phyloP scores from a whole-genome alignment of 257 asterid genomes.

The Buddleja alternifolia region DNA sequence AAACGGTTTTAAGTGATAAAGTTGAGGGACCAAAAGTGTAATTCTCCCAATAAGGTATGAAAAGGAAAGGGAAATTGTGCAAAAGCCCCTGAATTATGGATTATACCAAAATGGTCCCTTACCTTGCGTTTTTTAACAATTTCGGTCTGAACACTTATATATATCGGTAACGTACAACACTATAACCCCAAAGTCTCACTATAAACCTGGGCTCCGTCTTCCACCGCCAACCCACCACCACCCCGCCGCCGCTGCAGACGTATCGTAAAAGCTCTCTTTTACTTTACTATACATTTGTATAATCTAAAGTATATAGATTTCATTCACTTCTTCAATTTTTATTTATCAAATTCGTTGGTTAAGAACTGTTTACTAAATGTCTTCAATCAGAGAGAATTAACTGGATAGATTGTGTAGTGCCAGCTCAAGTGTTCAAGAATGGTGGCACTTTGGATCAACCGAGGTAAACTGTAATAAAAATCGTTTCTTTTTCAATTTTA shows the following conservation, averaged over 20 bases:
- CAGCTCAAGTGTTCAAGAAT: conserved; percentile 36
- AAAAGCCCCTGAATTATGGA: not conserved
- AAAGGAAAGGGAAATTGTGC: not conserved
- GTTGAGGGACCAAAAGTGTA: too few species aligned
- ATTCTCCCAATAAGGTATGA: too few species aligned
- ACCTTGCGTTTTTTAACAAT: not conserved
- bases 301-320: not conserved
- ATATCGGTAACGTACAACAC: not conserved
- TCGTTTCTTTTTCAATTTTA: not conserved
- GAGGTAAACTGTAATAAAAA: conserved; percentile 39
- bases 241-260: not conserved
- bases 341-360: not conserved
- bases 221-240: not conserved
- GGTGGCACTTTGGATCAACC: conserved; percentile 39
- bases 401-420: not conserved
- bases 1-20: too few species aligned
- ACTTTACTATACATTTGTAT: too few species aligned
- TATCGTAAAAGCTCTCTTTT: not conserved
- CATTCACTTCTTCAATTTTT: not conserved
- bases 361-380: not conserved
- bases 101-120: not conserved
- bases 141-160: not conserved
- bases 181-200: not conserved
- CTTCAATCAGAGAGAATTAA: conserved; percentile 4
- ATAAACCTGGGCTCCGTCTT: not conserved